A percentile compares a stretch with the other conserved stretches of the same genome.
Conservation (phyloP, 2,329 filamentous ascomycete genomes). For the Aciculosporium take region DNA sequence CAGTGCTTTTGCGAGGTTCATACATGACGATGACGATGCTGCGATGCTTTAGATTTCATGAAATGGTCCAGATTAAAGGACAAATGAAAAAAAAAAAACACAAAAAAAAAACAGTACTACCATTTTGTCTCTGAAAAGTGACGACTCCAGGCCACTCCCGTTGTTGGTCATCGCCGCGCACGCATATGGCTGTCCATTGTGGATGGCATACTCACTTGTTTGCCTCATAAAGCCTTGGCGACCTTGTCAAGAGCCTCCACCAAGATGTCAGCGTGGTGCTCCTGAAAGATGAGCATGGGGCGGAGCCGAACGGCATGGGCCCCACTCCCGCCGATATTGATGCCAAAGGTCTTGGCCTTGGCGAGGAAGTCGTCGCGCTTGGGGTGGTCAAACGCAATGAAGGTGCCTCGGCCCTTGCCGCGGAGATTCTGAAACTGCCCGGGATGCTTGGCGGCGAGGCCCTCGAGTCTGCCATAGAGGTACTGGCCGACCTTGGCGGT, state of each 20-base stretch:
- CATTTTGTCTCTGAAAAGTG: too few relatives aligned
- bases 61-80: too few relatives aligned
- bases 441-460: conserved; percentile 56
- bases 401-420: conserved; percentile 79
- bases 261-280: conserved; percentile 77
- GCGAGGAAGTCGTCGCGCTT: conserved; percentile 64
- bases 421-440: conserved; percentile 68
- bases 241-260: conserved; percentile 67
- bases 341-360: conserved; percentile 63
- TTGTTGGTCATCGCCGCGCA: too few relatives aligned
- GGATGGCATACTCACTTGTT: background rate
- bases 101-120: background rate
- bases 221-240: conserved; percentile 28
- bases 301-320: conserved; percentile 60
- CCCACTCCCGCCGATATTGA: conserved; percentile 82
- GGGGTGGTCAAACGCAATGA: conserved; percentile 82
- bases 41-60: too few relatives aligned
- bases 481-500: conserved; percentile 70
- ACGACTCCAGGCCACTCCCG: too few relatives aligned
- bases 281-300: conserved; percentile 87
- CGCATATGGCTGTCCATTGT: background rate
- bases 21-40: too few relatives aligned
- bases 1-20: too few relatives aligned
- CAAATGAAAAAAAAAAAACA: too few relatives aligned
- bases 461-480: conserved; percentile 56